A percentile compares a stretch with the other conserved stretches of the same genome.
phyloP scores from a whole-genome alignment of 441 rosid species.

The Gossypium davidsonii region DNA sequence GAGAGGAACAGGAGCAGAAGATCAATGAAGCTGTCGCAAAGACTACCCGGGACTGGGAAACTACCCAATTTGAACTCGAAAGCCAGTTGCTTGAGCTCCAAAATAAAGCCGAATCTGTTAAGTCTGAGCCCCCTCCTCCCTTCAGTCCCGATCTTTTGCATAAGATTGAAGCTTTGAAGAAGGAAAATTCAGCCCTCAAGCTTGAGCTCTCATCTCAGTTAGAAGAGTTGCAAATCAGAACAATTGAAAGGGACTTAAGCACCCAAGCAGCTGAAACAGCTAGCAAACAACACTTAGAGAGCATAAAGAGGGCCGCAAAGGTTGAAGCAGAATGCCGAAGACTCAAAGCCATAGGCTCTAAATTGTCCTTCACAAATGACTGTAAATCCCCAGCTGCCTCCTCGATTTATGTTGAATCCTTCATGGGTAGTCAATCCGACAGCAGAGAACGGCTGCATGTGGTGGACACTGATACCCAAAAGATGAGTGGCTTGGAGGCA shows the following conservation, averaged over 20 bases:
- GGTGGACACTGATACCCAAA: background rate
- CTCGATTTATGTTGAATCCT: background rate
- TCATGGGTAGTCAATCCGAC: background rate
- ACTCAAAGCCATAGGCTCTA: constrained; percentile 32
- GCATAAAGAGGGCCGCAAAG: constrained; percentile 70
- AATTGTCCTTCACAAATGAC: background rate
- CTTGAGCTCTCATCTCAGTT: constrained; percentile 43
- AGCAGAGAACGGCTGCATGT: background rate
- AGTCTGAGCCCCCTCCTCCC: constrained; percentile 20
- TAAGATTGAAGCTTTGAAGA: constrained; percentile 54
- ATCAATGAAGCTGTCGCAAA: constrained; percentile 45
- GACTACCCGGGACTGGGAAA: constrained; percentile 52
- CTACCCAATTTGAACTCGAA: constrained; percentile 47
- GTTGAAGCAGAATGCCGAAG: constrained; percentile 85
- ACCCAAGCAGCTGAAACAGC: constrained; percentile 87
- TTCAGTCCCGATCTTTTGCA: constrained; percentile 29
- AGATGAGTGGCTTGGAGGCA: background rate
- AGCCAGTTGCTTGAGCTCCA: constrained; percentile 40
- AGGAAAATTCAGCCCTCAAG: constrained; percentile 53
- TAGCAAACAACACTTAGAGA: constrained; percentile 82
- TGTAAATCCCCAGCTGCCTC: background rate
- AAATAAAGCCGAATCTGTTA: constrained; percentile 34
- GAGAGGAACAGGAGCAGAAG: constrained; percentile 72
- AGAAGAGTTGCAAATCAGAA: constrained; percentile 63
- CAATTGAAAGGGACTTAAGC: constrained; percentile 77